phyloP scores from a whole-genome alignment of 148 eudicot species.

The Diospyros kaki region DNA sequence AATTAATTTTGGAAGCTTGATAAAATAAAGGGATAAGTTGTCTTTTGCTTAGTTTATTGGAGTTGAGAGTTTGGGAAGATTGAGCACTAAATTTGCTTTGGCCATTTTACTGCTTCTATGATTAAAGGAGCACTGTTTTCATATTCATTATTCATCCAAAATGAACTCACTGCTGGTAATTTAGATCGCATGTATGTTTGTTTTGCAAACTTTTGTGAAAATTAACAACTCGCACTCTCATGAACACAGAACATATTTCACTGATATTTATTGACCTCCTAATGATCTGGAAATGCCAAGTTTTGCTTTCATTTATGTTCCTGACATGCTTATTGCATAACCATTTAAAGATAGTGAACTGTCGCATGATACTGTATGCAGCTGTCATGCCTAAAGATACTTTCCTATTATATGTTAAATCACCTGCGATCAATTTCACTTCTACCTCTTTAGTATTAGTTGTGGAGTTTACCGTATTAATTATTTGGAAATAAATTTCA shows the following conservation, averaged over 20 bases:
- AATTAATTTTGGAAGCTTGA: background rate
- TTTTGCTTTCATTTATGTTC: background rate
- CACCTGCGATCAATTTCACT: background rate
- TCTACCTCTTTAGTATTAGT: background rate
- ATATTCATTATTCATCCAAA: background rate
- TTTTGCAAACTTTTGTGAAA: no score
- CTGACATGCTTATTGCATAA: background rate
- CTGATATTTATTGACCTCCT: conserved; percentile 1
- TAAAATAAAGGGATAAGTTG: background rate
- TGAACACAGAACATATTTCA: background rate
- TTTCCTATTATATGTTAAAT: background rate
- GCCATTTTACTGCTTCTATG: no score
- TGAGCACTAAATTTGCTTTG: no score
- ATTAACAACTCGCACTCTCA: background rate
- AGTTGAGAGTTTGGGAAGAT: background rate
- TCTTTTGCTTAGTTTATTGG: background rate
- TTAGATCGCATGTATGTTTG: background rate
- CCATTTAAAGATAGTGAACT: background rate
- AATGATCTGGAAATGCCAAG: background rate
- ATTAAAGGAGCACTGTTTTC: no score
- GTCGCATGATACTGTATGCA: background rate
- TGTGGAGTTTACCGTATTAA: background rate
- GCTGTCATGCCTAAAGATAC: background rate
- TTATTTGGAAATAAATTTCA: background rate
- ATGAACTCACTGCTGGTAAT: background rate